Evolutionary conservation across 2,329 filamentous ascomycete species (phyloP).

Genomic region (Westerdykella aurantiaca): DNA sequence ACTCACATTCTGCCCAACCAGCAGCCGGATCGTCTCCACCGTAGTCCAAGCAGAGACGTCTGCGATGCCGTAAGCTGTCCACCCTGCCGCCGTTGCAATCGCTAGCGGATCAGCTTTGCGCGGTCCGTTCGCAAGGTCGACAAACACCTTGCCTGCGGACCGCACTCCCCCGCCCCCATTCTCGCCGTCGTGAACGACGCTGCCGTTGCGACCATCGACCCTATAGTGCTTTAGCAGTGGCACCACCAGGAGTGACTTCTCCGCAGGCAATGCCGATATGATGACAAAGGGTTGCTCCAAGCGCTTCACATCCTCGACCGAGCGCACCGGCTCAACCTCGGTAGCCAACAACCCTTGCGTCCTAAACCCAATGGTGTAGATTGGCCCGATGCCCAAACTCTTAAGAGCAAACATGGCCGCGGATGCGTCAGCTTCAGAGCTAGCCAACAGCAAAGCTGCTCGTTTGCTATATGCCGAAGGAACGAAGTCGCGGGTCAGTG

Average conservation of each 20-base stretch:
- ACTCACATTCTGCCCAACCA: conserved; percentile 81
- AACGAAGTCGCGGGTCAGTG: conserved; percentile 73
- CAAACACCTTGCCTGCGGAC: conserved; percentile 60
- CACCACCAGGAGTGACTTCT: conserved; percentile 72
- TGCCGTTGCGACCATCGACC: conserved; percentile 38
- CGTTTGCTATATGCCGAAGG: conserved; percentile 74
- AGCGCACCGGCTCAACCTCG: conserved; percentile 59
- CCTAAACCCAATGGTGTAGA: conserved; percentile 80
- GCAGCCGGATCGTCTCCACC: conserved; percentile 69
- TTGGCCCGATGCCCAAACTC: conserved; percentile 67
- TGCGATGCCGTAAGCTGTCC: conserved; percentile 71
- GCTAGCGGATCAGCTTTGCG: conserved; percentile 62
- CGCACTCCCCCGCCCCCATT: conserved; percentile 6
- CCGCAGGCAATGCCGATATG: conserved; percentile 69
- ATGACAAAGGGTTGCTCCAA: conserved; percentile 77
- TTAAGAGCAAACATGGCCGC: conserved; percentile 73
- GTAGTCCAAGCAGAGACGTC: conserved; percentile 81
- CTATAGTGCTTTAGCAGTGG: conserved; percentile 70
- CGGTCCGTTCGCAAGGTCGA: conserved; percentile 67
- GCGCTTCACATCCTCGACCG: conserved; percentile 73
- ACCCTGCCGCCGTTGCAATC: conserved; percentile 68
- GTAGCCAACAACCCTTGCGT: conserved; percentile 53
- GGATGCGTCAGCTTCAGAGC: conserved; percentile 67
- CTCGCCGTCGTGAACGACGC: conserved; percentile 21
- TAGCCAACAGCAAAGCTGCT: conserved; percentile 69